A percentile compares a stretch with the other conserved stretches of the same genome.
These are phyloP conservation scores for Stellera chamaejasme DNA, from an alignment of 345 rosid genomes.

Conservation along the genomic window DNA sequence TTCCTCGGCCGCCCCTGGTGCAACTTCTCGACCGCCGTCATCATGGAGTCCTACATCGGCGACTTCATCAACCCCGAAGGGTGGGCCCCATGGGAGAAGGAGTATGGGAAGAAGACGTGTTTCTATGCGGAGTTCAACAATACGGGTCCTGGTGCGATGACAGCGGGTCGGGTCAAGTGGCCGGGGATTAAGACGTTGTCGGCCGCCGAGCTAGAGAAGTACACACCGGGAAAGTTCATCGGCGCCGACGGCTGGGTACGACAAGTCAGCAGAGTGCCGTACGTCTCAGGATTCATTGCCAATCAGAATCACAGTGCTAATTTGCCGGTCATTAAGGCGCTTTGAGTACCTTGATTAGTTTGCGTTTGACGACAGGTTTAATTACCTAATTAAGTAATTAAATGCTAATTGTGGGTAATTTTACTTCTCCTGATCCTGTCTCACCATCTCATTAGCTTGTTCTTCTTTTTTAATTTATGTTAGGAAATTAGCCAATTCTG, in stretches of 20 bases:
- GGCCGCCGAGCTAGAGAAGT: slow-evolving; percentile 17
- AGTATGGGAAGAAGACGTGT: slow-evolving; percentile 40
- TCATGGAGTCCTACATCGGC: slow-evolving; percentile 55
- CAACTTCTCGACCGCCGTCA: slow-evolving; percentile 41
- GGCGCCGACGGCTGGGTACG: slow-evolving; percentile 47
- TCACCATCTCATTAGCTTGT: no score
- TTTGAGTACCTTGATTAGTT: no score
- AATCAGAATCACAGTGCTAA: no score
- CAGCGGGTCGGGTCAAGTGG: slow-evolving; percentile 49
- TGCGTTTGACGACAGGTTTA: no score
- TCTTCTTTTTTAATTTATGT: no score
- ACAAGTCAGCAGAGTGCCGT: slow-evolving; percentile 36
- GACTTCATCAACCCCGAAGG: slow-evolving; percentile 51
- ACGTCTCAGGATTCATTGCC: slow-evolving; percentile 18
- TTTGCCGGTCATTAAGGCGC: no score
- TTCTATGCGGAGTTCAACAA: slow-evolving; percentile 49
- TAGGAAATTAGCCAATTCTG: no score
- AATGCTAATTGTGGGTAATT: no score
- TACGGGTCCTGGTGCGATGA: slow-evolving; percentile 57
- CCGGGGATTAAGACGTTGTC: slow-evolving; percentile 43
- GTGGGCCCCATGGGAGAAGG: slow-evolving; percentile 54
- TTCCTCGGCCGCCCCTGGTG: slow-evolving; percentile 79
- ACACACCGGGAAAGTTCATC: slow-evolving; percentile 34
- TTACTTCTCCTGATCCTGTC: no score
- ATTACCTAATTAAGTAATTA: no score